Base-by-base conservation (phyloP, 331 rosid species). In the Malus hybrid region DNA sequence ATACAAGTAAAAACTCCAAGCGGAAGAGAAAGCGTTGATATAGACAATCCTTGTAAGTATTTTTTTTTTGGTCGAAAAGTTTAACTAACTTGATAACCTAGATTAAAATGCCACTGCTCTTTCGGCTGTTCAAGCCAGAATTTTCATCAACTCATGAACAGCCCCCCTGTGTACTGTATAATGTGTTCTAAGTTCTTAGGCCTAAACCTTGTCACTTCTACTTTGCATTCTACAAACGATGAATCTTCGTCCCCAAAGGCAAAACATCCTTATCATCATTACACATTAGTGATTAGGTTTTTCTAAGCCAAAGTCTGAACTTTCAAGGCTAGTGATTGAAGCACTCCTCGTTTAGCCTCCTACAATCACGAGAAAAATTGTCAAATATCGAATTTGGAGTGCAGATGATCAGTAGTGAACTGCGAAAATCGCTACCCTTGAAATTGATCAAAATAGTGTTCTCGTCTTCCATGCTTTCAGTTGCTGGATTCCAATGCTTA, bases 21-120 rank as follows among this genome's bases (percentile, higher is more conserved):
- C 83, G 90, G 76, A 94, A 90, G 90, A 86, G 97, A 69, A 86
- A 85, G 61, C 81, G 82, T 52, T 90, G 86, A 90, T 78, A 20
- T 63, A 28, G 62, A 34, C 62, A 44, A 9, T 53, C 26, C 75
- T 20, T 75, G 65, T 63, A 55, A 81, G 75, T 81, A n/a, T 24
- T 24, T 24, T 24, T 24, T 24, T 24, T 24, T 24, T 24, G 24
- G 24, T 24, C 24, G 24, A 24, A 24, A 24, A 24, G 24, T 24
- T 39, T 20, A 64, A 42, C 63, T 26, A n/a, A 61, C 68, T 64
- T 39, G 11, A 13, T 57, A 24, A 60, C 14, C 34, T 63, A 24
- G 64, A 29, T 57, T 8, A 6, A 56, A 39, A 64, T 69, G 71
- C 32, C 28, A 10, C 5, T 3, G 52, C 66, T 63, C 11, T n/a